Evolutionary conservation across 1,284 basidiomycete species (phyloP), one percentile per base, ranked within the genome.

Genomic region (Boletus semigastroideus): DNA sequence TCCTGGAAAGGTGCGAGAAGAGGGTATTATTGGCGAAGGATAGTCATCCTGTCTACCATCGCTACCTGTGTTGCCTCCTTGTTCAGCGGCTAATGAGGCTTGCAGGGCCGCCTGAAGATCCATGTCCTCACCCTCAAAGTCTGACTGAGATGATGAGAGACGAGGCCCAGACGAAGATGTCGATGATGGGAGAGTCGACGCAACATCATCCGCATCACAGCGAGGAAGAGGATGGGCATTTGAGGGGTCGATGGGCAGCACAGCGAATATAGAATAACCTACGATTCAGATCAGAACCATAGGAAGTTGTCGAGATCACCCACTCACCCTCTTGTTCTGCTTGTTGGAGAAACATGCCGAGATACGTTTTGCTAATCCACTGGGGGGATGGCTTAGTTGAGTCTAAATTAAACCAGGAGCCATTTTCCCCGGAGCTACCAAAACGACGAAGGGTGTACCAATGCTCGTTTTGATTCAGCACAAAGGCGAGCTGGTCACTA

Each of bases 351-450:
- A 92, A 83, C 84, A 96, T 87, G 48, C 84, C 83, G 3, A 98
- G 81, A 70, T 93, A 94, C 1, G 84, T 82, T 55, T 83, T 86
- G 22, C 88, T 81, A 41, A 98, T 81, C 89, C 92, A 93, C 68
- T 92, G 83, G 6, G 94, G 92, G 12, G 72, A 63, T 20, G 75
- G 57, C 16, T 86, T 75, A 64, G 82, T 88, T 10, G 92, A 94
- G 67, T 97, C 92, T 22, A 98, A 78, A 69, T 96, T 94, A 74
- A 92, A 97, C 92, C 93, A 97, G 63, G 87, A 85, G 3, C 83
- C 81, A 36, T 76, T 70, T 63, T 84, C 78, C 16, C 59, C 58
- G 20, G 74, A 71, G 17, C 72, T 62, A 42, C 89, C 92, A 64
- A 95, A 96, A 20, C 90, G 83, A 36, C 93, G 86, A 20, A 96